phyloP scores from a whole-genome alignment of 1,284 basidiomycete species.

The Acaromyces ingoldii region DNA sequence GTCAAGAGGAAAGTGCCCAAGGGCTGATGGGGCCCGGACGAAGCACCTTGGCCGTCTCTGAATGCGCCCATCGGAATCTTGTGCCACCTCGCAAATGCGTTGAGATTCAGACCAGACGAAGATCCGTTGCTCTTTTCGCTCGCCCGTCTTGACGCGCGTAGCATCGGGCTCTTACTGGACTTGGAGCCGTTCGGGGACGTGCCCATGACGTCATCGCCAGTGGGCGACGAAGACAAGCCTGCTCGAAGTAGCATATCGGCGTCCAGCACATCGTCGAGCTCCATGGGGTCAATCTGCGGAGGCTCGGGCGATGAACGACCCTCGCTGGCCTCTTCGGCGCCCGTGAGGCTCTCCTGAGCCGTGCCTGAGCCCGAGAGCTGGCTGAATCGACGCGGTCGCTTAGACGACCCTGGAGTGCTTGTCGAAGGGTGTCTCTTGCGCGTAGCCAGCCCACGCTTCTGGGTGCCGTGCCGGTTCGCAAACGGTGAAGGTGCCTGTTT shows the following conservation, averaged over 20 bases:
- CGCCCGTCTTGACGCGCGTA: too few species aligned
- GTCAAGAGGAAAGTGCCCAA: constrained; percentile 37
- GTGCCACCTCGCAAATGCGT: constrained; percentile 46
- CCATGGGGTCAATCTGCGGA: constrained; percentile 31
- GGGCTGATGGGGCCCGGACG: constrained; percentile 18
- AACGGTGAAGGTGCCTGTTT: constrained; percentile 46
- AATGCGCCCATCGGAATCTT: constrained; percentile 48
- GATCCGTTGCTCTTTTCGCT: too few species aligned
- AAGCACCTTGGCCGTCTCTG: constrained; percentile 34
- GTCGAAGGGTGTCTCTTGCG: constrained; percentile 3
- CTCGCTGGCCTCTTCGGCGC: constrained; percentile 28
- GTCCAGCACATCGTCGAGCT: constrained; percentile 46
- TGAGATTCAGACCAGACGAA: constrained; percentile 30
- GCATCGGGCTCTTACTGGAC: too few species aligned
- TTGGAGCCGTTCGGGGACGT: too few species aligned
- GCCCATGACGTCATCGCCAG: too few species aligned
- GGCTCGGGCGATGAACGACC: constrained; percentile 34
- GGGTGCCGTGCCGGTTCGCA: constrained; percentile 24
- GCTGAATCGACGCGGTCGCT: constrained; percentile 33
- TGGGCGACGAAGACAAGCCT: not conserved
- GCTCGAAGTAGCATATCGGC: constrained; percentile 30
- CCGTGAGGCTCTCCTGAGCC: too few species aligned
- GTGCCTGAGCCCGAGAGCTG: too few species aligned
- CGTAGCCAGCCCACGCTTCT: constrained; percentile 33
- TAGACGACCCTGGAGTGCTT: constrained; percentile 11